A percentile compares a stretch with the other conserved stretches of the same genome.
Evolutionary conservation across 371 early-diverging fungal genomes (phyloP).

Genomic region (Lichtheimia ramosa): DNA sequence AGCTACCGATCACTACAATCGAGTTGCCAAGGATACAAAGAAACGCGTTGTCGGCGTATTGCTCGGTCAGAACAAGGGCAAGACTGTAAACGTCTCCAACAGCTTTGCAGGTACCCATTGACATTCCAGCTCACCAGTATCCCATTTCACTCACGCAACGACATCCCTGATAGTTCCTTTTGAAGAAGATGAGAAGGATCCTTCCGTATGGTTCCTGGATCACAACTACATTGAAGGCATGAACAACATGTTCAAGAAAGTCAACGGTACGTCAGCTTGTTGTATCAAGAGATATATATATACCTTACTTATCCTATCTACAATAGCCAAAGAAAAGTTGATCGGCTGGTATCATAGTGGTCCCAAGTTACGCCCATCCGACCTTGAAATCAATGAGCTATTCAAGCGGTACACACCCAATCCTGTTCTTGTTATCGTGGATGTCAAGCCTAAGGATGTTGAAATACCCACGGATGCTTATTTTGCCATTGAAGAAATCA

Average conservation of each 20-base stretch:
- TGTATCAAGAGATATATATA: too few species aligned
- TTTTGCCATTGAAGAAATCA: constrained; percentile 90
- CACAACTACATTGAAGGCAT: constrained; percentile 99
- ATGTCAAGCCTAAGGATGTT: constrained; percentile 90
- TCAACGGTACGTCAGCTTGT: constrained; percentile 76
- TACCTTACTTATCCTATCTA: not conserved
- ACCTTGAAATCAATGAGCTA: constrained; percentile 97
- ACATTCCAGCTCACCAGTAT: not conserved
- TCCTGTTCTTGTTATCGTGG: constrained; percentile 94
- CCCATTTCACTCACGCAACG: not conserved
- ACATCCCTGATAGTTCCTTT: constrained; percentile 85
- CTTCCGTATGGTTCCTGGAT: constrained; percentile 98
- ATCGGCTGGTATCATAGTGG: constrained; percentile 99
- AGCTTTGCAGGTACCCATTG: constrained; percentile 89
- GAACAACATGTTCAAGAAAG: constrained; percentile 99
- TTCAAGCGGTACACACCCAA: constrained; percentile 94
- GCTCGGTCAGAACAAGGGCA: constrained; percentile 92
- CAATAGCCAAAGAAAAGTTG: constrained; percentile 92
- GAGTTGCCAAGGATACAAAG: constrained; percentile 92
- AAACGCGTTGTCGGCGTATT: constrained; percentile 99
- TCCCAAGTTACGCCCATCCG: constrained; percentile 96
- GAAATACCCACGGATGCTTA: constrained; percentile 98
- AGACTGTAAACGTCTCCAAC: constrained; percentile 95
- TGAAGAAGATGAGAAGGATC: constrained; percentile 98
- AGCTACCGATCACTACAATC: constrained; percentile 99